phyloP scores from a whole-genome alignment of 164 flowering plant genomes.

The Umbellularia californica region DNA sequence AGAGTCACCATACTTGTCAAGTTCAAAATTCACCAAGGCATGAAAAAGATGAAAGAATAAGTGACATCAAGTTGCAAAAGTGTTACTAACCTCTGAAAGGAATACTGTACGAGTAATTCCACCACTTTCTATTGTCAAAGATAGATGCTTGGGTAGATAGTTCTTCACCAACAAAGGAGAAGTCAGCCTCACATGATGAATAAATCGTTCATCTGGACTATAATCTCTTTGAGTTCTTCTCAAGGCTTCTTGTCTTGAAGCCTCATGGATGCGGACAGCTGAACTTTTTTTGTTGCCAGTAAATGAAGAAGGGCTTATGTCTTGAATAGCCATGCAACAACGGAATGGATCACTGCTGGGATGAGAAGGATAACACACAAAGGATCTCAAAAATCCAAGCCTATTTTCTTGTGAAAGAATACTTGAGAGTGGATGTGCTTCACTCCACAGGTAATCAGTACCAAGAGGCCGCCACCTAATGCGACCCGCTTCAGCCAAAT shows the following conservation, averaged over 20 bases:
- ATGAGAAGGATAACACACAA: conserved; percentile 89
- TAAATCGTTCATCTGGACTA: conserved; percentile 33
- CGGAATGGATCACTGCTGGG: conserved; percentile 87
- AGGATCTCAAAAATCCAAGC: conserved; percentile 64
- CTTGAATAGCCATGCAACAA: conserved; percentile 78
- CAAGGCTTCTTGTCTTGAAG: neutral
- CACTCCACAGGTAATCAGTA: conserved; percentile 85
- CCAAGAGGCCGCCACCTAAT: conserved; percentile 93
- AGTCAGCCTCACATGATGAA: conserved; percentile 58
- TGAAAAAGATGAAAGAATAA: neutral
- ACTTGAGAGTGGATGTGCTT: conserved; percentile 64
- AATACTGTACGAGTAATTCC: conserved; percentile 42
- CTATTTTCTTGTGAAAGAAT: conserved; percentile 58
- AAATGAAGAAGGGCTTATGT: conserved; percentile 40
- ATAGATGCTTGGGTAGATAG: conserved; percentile 56
- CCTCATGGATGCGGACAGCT: conserved; percentile 16
- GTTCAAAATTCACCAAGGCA: neutral
- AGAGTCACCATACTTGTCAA: neutral
- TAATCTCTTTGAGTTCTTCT: conserved; percentile 10
- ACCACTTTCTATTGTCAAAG: conserved; percentile 61
- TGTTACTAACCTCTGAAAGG: conserved; percentile 65
- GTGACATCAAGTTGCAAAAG: conserved; percentile 1
- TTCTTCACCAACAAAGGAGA: conserved; percentile 71
- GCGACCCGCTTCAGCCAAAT: conserved; percentile 89
- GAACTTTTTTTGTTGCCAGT: conserved; percentile 21